These are phyloP conservation scores for Cucumis cinereus DNA, from an alignment of 306 rosid species.

Conservation along the genomic window DNA sequence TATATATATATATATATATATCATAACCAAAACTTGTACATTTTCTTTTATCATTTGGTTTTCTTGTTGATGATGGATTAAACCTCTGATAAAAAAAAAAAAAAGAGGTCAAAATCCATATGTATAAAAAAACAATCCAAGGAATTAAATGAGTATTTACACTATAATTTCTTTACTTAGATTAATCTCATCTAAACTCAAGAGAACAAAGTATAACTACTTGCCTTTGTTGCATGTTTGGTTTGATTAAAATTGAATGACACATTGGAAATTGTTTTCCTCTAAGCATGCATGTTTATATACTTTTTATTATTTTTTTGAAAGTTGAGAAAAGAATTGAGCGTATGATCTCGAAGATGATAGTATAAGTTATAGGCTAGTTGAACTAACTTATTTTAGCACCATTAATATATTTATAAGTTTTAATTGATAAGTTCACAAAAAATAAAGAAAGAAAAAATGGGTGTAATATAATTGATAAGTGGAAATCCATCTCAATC, in stretches of 20 bases:
- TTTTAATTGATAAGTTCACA: too few relatives aligned
- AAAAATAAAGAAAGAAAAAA: too few relatives aligned
- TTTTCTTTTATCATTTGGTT: not conserved
- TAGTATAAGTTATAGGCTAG: too few relatives aligned
- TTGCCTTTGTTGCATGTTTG: not conserved
- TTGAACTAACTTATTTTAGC: too few relatives aligned
- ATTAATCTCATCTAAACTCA: not conserved
- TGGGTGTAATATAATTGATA: too few relatives aligned
- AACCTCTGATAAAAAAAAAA: not conserved
- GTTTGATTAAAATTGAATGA: not conserved
- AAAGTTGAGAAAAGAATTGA: too few relatives aligned
- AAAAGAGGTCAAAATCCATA: not conserved
- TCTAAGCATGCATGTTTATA: too few relatives aligned
- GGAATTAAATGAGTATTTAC: not conserved
- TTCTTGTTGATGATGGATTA: not conserved
- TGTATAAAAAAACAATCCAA: not conserved
- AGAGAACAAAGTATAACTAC: not conserved
- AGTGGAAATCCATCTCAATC: too few relatives aligned
- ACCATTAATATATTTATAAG: too few relatives aligned
- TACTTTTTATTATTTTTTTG: too few relatives aligned
- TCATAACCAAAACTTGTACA: not conserved
- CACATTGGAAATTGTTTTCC: too few relatives aligned
- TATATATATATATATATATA: not conserved
- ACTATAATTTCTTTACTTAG: not conserved
- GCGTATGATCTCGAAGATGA: too few relatives aligned